These are phyloP conservation scores for Nitzschia sp. DNA, from an alignment of 108 stramenopile species.

Conservation along the genomic window DNA sequence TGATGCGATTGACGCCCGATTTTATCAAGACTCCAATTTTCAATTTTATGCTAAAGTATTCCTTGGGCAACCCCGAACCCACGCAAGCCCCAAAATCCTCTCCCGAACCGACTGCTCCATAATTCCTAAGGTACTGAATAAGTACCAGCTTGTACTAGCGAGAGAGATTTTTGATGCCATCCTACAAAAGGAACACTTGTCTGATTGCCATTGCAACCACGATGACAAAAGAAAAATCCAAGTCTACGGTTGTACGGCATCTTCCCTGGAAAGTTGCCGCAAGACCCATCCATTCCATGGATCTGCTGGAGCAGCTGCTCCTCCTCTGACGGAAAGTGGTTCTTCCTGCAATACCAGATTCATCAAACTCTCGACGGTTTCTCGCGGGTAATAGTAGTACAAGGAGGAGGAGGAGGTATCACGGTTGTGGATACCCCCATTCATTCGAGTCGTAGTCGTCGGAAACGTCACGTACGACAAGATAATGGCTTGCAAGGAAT, in stretches of 20 bases:
- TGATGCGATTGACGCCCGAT: slow-evolving; percentile 63
- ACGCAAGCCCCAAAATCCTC: neutral
- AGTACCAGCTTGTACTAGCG: too few relatives aligned
- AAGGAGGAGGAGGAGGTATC: neutral
- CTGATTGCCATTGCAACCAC: too few relatives aligned
- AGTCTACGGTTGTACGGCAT: too few relatives aligned
- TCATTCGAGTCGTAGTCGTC: too few relatives aligned
- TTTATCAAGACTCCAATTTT: slow-evolving; percentile 73
- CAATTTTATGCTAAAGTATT: slow-evolving; percentile 73
- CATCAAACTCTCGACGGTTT: slow-evolving; percentile 1
- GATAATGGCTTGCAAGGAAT: slow-evolving; percentile 2
- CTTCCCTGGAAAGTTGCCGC: neutral
- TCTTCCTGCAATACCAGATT: neutral
- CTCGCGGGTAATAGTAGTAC: neutral
- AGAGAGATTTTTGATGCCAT: too few relatives aligned
- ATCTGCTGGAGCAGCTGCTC: too few relatives aligned
- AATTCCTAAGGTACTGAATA: neutral
- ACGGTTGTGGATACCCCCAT: too few relatives aligned
- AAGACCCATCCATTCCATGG: slow-evolving; percentile 7
- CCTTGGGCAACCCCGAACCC: slow-evolving; percentile 51
- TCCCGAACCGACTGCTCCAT: neutral
- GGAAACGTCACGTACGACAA: slow-evolving; percentile 19
- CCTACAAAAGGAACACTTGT: too few relatives aligned
- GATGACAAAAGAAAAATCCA: too few relatives aligned
- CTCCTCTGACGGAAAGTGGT: neutral